Evolutionary conservation across 495 filamentous ascomycete species (phyloP).

Genomic region (Amniculicola lignicola): DNA sequence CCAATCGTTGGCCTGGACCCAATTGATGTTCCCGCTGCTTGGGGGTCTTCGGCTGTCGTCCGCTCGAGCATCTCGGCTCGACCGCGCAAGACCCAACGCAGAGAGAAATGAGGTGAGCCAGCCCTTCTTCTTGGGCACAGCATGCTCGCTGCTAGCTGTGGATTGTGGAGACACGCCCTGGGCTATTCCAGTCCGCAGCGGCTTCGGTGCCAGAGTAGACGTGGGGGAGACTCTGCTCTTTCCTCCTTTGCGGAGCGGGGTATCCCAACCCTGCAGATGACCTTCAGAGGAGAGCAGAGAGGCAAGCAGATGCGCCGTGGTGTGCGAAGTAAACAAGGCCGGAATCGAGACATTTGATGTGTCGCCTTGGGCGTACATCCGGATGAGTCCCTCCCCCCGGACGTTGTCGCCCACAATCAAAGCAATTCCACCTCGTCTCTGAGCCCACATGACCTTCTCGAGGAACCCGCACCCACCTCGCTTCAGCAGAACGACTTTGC

Average conservation of each 20-base stretch:
- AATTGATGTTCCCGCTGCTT: conserved; percentile 79
- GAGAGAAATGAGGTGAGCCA: conserved; percentile 59
- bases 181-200: too few species aligned
- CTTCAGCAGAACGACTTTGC: conserved; percentile 85
- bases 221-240: conserved; percentile 3
- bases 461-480: conserved; percentile 94
- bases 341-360: conserved; percentile 93
- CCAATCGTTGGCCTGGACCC: conserved; percentile 68
- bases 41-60: conserved; percentile 67
- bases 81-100: conserved; percentile 52
- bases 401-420: conserved; percentile 94
- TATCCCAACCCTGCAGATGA: conserved; percentile 50
- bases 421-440: conserved; percentile 80
- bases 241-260: conserved; percentile 24
- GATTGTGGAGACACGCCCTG: neutral
- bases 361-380: conserved; percentile 95
- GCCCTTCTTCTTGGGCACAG: conserved; percentile 17
- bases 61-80: conserved; percentile 30
- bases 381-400: conserved; percentile 77
- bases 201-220: neutral
- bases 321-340: conserved; percentile 90
- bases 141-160: neutral
- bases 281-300: conserved; percentile 75
- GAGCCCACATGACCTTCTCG: conserved; percentile 95
- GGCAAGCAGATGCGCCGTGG: conserved; percentile 88